Conservation (phyloP, 2,329 filamentous ascomycete genomes). For the Cladosporium cucumerinum region DNA sequence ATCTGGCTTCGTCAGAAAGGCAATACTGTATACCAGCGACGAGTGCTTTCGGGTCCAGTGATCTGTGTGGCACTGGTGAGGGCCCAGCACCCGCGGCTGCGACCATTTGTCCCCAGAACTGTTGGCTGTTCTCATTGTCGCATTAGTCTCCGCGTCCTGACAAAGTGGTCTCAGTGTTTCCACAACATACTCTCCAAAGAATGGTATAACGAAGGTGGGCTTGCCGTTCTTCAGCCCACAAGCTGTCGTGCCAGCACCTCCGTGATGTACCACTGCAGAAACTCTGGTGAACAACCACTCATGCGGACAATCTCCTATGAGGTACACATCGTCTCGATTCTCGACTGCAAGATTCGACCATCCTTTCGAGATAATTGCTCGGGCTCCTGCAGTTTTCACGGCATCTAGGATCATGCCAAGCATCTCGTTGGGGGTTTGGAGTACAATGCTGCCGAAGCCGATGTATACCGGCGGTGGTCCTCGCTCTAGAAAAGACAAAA, state of each 20-base stretch:
- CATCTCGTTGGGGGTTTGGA: constrained; percentile 66
- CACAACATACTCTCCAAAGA: constrained; percentile 51
- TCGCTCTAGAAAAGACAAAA: constrained; percentile 50
- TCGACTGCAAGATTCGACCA: constrained; percentile 56
- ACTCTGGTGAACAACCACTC: constrained; percentile 56
- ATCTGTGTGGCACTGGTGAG: constrained; percentile 75
- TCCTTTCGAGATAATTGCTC: constrained; percentile 70
- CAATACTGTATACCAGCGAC: constrained; percentile 43
- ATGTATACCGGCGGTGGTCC: constrained; percentile 67
- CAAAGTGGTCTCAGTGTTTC: constrained; percentile 29
- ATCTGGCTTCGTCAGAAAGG: constrained; percentile 54
- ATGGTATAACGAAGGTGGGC: constrained; percentile 54
- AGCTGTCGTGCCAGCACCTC: constrained; percentile 56
- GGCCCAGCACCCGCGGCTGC: constrained; percentile 51
- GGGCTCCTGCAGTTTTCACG: constrained; percentile 57
- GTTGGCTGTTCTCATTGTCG: constrained; percentile 40
- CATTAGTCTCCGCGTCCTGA: constrained; percentile 34
- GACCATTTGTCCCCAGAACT: constrained; percentile 50
- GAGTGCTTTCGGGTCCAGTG: constrained; percentile 47
- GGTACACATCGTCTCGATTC: constrained; percentile 38
- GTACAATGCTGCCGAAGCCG: constrained; percentile 72
- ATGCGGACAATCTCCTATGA: constrained; percentile 52
- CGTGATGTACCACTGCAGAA: constrained; percentile 53
- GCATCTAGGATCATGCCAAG: constrained; percentile 70
- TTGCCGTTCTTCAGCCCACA: constrained; percentile 48